Evolutionary conservation across 2,329 filamentous ascomycete genomes (phyloP).

Genomic region (Talaromyces sp.): DNA sequence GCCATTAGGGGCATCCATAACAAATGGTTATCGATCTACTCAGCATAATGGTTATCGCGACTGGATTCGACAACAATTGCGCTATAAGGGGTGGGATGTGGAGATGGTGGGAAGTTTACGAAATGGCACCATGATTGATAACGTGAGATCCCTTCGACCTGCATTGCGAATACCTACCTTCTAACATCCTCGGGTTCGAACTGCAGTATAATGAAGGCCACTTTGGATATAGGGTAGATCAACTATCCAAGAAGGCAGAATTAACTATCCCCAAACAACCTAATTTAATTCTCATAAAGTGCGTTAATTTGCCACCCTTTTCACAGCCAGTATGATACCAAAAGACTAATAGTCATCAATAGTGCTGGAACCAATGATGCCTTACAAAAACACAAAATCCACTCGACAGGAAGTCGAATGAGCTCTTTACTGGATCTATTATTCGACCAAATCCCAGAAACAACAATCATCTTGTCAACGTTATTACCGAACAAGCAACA

Average conservation of each 20-base stretch:
- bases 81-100: slow-evolving; percentile 29
- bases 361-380: slow-evolving; percentile 42
- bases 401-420: slow-evolving; percentile 27
- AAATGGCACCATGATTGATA: slow-evolving; percentile 30
- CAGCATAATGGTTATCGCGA: slow-evolving; percentile 46
- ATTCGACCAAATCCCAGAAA: slow-evolving; percentile 24
- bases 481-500: slow-evolving; percentile 28
- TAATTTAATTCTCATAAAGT: slow-evolving; percentile 34
- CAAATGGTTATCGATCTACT: slow-evolving; percentile 34
- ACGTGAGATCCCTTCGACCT: slow-evolving; percentile 22
- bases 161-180: neutral
- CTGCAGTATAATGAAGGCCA: slow-evolving; percentile 30
- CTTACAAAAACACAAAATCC: slow-evolving; percentile 24
- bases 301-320: neutral
- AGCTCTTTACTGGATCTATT: slow-evolving; percentile 28
- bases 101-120: slow-evolving; percentile 31
- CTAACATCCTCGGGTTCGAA: neutral
- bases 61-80: slow-evolving; percentile 39
- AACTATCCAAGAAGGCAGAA: slow-evolving; percentile 14
- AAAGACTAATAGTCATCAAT: slow-evolving; percentile 1
- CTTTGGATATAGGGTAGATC: slow-evolving; percentile 25
- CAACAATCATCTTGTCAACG: slow-evolving; percentile 38
- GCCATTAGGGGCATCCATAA: slow-evolving; percentile 45
- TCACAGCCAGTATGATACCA: neutral
- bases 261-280: slow-evolving; percentile 20